phyloP scores from a whole-genome alignment of 345 rosid species.

The Dovyalis caffra region DNA sequence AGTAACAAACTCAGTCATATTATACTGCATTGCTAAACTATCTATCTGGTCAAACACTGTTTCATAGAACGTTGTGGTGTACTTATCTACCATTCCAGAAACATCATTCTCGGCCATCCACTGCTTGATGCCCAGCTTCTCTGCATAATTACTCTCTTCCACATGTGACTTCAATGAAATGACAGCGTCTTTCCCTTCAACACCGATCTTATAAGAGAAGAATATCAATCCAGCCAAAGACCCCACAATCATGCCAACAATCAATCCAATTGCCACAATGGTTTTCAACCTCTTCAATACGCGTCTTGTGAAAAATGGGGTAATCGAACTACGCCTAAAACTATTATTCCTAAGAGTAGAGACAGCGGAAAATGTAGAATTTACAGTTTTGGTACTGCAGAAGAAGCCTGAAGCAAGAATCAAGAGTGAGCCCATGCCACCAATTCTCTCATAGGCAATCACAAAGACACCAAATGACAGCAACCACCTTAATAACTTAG shows the following conservation, averaged over 20 bases:
- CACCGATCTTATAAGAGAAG: slow-evolving; percentile 89
- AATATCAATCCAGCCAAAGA: slow-evolving; percentile 63
- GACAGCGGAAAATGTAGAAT: slow-evolving; percentile 66
- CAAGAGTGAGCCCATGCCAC: slow-evolving; percentile 60
- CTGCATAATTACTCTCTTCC: slow-evolving; percentile 82
- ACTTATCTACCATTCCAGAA: slow-evolving; percentile 77
- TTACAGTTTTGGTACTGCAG: slow-evolving; percentile 57
- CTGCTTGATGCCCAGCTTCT: slow-evolving; percentile 71
- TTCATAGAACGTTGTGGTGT: slow-evolving; percentile 61
- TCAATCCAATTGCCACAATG: slow-evolving; percentile 78
- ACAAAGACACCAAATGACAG: slow-evolving; percentile 78
- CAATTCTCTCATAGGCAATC: slow-evolving; percentile 72
- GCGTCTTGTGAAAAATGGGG: slow-evolving; percentile 76
- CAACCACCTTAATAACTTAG: slow-evolving; percentile 68
- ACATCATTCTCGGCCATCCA: slow-evolving; percentile 99
- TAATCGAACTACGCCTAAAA: slow-evolving; percentile 51
- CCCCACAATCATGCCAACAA: slow-evolving; percentile 73
- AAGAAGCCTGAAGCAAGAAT: slow-evolving; percentile 67
- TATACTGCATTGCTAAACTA: slow-evolving; percentile 81
- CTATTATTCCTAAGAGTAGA: slow-evolving; percentile 65
- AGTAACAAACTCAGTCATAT: slow-evolving; percentile 85
- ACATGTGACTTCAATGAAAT: slow-evolving; percentile 78
- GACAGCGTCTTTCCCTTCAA: slow-evolving; percentile 90
- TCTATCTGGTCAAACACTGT: slow-evolving; percentile 77
- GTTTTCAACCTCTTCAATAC: slow-evolving; percentile 72